Evolutionary conservation across 768 basidiomycete genomes (phyloP), one percentile per base, ranked within the genome.

Genomic region (Hygrophoropsis aurantiaca): DNA sequence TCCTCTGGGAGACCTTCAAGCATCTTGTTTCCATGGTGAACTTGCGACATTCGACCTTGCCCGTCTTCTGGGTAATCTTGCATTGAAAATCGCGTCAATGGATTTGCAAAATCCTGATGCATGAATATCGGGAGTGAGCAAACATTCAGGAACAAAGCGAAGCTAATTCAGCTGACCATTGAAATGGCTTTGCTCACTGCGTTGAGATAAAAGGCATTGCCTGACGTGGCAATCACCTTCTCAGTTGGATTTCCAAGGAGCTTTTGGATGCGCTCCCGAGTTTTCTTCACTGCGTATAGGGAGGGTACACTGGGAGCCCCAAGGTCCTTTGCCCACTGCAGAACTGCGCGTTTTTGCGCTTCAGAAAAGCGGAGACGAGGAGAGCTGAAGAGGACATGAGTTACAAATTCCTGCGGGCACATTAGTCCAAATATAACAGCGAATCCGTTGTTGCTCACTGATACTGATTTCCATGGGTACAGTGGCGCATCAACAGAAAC

Each of bases 381-480:
- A 1, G 65, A 69, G 32, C 57, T 64, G 42, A 71, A 71, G 5
- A 71, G 49, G 9, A 68, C n/a, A n/a, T n/a, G n/a, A n/a, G n/a
- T n/a, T n/a, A n/a, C n/a, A n/a, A n/a, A n/a, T n/a, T n/a, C n/a
- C n/a, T n/a, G n/a, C n/a, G n/a, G n/a, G n/a, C n/a, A n/a, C n/a
- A n/a, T n/a, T n/a, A n/a, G n/a, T n/a, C n/a, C n/a, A n/a, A n/a
- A n/a, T n/a, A n/a, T n/a, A n/a, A n/a, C n/a, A n/a, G n/a, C n/a
- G n/a, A n/a, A n/a, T n/a, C n/a, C n/a, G n/a, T n/a, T n/a, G n/a
- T n/a, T n/a, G n/a, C n/a, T n/a, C n/a, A n/a, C n/a, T n/a, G n/a
- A n/a, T n/a, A n/a, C n/a, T n/a, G n/a, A n/a, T n/a, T n/a, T n/a
- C n/a, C n/a, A n/a, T n/a, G n/a, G n/a, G n/a, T n/a, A n/a, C n/a